These are phyloP conservation scores for Glomus cerebriforme DNA, from an alignment of 192 early-diverging fungal species.

Conservation along the genomic window DNA sequence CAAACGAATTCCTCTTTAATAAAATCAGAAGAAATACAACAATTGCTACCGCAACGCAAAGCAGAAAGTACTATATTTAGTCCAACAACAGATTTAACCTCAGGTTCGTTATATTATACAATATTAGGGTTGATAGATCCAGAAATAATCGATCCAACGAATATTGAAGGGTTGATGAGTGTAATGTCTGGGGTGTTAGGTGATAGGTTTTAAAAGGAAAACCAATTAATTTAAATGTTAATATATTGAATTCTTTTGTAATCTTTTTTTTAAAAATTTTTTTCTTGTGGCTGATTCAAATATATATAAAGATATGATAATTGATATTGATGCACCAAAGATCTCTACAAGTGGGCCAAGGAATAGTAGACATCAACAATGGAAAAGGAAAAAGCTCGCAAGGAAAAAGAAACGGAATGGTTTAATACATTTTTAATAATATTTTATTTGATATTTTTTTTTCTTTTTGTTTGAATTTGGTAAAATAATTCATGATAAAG, in stretches of 20 bases:
- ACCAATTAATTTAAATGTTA: no score
- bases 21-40: neutral
- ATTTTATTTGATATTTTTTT: no score
- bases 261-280: neutral
- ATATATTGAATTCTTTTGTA: no score
- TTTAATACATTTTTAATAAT: neutral
- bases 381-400: neutral
- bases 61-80: neutral
- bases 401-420: neutral
- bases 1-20: neutral
- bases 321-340: neutral
- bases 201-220: neutral
- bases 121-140: neutral
- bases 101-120: neutral
- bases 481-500: neutral
- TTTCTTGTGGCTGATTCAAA: neutral
- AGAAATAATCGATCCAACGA: neutral
- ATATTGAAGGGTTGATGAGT: neutral
- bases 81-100: neutral
- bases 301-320: neutral
- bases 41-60: neutral
- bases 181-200: neutral
- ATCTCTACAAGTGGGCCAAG: conserved; percentile 15
- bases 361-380: conserved; percentile 4
- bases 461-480: neutral